phyloP scores from a whole-genome alignment of 1,284 basidiomycete genomes.

The Ustilago hordei region DNA sequence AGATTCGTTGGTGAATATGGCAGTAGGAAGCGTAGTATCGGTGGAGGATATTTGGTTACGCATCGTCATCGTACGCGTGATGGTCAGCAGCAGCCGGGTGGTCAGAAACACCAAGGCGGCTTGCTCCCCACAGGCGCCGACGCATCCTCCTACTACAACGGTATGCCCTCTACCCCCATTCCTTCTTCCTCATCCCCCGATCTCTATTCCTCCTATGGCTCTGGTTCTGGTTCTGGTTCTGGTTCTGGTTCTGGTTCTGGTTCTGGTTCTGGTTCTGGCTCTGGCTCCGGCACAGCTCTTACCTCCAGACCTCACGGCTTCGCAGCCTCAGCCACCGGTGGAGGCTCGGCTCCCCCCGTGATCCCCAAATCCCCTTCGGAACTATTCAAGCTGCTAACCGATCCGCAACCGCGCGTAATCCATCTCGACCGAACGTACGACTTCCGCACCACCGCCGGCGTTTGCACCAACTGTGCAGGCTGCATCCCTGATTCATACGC shows the following conservation, averaged over 20 bases:
- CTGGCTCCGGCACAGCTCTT: neutral
- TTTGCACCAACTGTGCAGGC: slow-evolving; percentile 62
- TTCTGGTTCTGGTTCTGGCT: too few species aligned
- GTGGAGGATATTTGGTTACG: neutral
- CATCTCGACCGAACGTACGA: slow-evolving; percentile 68
- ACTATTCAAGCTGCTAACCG: slow-evolving; percentile 67
- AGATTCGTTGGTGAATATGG: neutral
- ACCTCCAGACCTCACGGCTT: slow-evolving; percentile 41
- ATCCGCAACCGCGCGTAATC: slow-evolving; percentile 68
- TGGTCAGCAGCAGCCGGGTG: neutral
- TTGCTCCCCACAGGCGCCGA: neutral
- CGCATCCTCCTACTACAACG: slow-evolving; percentile 12
- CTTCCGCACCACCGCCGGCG: slow-evolving; percentile 60
- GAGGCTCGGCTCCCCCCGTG: slow-evolving; percentile 66
- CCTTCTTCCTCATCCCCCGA: neutral
- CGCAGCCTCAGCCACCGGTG: slow-evolving; percentile 69
- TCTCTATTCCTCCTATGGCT: neutral
- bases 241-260: slow-evolving; percentile 15
- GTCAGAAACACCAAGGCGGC: neutral
- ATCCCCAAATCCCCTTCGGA: slow-evolving; percentile 67
- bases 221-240: slow-evolving; percentile 12
- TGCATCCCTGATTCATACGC: slow-evolving; percentile 54
- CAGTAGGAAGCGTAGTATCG: slow-evolving; percentile 13
- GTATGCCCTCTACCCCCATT: slow-evolving; percentile 11
- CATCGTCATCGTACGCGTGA: slow-evolving; percentile 11